Percentiles rank a stretch among this genome's conserved stretches.
Evolutionary conservation across 2,329 filamentous ascomycete genomes (phyloP).

Genomic region (Mollisiaceae sp.): DNA sequence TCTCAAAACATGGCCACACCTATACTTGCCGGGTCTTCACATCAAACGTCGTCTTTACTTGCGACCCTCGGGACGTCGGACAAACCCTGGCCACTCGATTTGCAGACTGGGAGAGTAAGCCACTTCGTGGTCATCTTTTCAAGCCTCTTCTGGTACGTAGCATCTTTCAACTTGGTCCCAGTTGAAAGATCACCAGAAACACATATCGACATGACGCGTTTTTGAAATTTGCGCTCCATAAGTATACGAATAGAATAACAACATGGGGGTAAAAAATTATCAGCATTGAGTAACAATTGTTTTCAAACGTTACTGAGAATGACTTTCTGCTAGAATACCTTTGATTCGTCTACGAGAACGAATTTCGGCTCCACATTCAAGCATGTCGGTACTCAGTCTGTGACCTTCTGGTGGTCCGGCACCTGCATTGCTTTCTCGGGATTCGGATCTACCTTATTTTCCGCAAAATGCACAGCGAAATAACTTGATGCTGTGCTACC

Average conservation of each 20-base stretch:
- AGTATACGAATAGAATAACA: no score
- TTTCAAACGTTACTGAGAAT: no score
- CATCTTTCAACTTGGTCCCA: constrained; percentile 6
- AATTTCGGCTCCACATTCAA: no score
- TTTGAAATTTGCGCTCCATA: constrained; percentile 4
- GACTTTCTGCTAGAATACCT: no score
- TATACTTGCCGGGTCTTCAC: background rate
- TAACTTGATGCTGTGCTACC: no score
- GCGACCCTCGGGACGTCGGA: constrained; percentile 7
- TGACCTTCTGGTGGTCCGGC: background rate
- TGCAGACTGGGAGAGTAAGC: constrained; percentile 3
- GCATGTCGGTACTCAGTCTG: no score
- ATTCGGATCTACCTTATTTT: background rate
- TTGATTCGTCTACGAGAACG: no score
- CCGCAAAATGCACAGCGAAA: no score
- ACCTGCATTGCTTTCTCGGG: background rate
- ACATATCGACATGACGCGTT: background rate
- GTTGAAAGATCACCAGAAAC: background rate
- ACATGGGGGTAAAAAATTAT: no score
- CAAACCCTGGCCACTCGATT: constrained; percentile 5
- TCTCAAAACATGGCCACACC: constrained; percentile 11
- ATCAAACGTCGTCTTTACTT: constrained; percentile 12
- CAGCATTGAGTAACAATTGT: no score
- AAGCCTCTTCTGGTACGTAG: constrained; percentile 1
- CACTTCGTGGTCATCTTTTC: constrained; percentile 9